Evolutionary conservation across 257 asterid species (phyloP), one percentile per base, ranked within the genome.

Genomic region (Solanum virginianum): DNA sequence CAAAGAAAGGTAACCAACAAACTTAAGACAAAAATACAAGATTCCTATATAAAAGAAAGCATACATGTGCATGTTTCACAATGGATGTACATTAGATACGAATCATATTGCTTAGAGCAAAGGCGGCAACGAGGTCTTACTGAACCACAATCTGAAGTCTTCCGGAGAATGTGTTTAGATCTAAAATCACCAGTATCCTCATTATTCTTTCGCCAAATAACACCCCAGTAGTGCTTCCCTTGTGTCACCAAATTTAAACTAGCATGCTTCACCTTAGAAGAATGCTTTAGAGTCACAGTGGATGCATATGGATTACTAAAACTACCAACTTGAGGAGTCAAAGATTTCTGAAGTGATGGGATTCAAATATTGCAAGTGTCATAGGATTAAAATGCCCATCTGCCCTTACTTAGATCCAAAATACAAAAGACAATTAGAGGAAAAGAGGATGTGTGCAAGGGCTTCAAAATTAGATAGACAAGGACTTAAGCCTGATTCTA

Each of bases 21-120:
- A n/a, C n/a, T n/a, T n/a, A 77, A 22, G 32, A 68, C 39, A 81
- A 81, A 83, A n/a, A 90, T 65, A 60, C 43, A 49, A 26, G 26
- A 77, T 53, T 68, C 79, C 4, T 13, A 65, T 56, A 45, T 57
- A 22, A 45, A 47, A 57, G 7, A 62, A 66, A 79, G 84, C 99
- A 90, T 92, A 94, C 99, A 8, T 70, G 84, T 32, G 92, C 99
- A 95, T 53, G 87, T 45, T 80, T 93, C 94, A 60, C 99, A 95
- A 72, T 85, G 89, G 69, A 95, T 91, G 88, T 94, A 95, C 93
- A 90, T 93, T 56, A 91, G 88, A 66, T 90, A 93, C 81, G 92
- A 80, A 85, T 90, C 91, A 87, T 92, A 93, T 26, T 93, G 89
- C 86, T 87, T 87, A 68, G 22, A 41, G 88, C 99, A 95, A 81